Evolutionary conservation across 345 rosid genomes (phyloP).

Genomic region (Punica granatum): DNA sequence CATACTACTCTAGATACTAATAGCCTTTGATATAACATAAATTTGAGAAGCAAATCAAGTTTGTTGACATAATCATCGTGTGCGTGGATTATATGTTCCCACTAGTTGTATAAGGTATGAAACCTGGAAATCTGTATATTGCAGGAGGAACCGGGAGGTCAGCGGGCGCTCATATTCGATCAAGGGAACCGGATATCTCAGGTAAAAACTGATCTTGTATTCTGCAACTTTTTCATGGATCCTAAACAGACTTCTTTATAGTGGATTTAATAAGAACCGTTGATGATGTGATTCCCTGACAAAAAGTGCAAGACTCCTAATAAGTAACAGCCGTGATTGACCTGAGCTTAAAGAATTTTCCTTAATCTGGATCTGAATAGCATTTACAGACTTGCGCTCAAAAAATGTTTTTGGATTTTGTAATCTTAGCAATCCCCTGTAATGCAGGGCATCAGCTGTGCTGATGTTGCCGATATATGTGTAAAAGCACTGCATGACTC

Average conservation of each 20-base stretch:
- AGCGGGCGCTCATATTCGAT: conserved; percentile 90
- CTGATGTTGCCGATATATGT: conserved; percentile 88
- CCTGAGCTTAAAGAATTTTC: not conserved
- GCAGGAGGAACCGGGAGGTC: conserved; percentile 98
- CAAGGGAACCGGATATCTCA: conserved; percentile 93
- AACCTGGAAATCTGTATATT: conserved; percentile 5
- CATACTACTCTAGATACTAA: too few species aligned
- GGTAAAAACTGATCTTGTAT: conserved; percentile 26
- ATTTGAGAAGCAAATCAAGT: not conserved
- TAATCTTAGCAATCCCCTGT: conserved; percentile 1
- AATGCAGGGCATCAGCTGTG: conserved; percentile 80
- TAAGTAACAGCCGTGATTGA: not conserved
- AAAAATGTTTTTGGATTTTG: not conserved
- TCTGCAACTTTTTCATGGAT: not conserved
- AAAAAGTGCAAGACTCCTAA: not conserved
- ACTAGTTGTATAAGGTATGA: not conserved
- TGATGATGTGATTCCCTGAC: not conserved
- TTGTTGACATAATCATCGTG: not conserved
- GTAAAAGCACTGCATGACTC: conserved; percentile 90
- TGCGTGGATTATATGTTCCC: not conserved
- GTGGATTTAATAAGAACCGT: not conserved
- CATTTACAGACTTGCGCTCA: not conserved
- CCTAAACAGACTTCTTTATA: not conserved
- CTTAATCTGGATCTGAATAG: not conserved
- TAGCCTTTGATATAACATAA: too few species aligned